Base-by-base conservation (phyloP, 306 rosid species). In the Lathyrus sativus region DNA sequence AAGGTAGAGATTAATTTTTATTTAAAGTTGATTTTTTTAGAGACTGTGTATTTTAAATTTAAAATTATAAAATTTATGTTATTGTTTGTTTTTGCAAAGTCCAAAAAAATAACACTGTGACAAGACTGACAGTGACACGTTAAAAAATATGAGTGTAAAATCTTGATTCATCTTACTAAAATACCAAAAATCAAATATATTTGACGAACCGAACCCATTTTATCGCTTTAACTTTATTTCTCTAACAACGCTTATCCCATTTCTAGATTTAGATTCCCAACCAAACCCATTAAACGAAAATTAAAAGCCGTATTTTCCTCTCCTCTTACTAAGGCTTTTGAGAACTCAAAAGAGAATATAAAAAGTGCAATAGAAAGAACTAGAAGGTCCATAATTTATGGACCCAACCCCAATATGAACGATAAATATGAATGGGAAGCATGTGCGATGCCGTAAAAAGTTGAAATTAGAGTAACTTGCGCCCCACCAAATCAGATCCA, bases 391-490 rank as follows among this genome's bases (percentile, higher is more conserved):
- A 22, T 54, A 12, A 22, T 24, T 2, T 8, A 41, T 39, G 74
- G 61, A 70, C 4, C 57, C 49, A 42, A 41, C 38, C 1, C 39
- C 46, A 48, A 37, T 49, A 65, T 60, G 65, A 59, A 53, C 10
- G 4, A 58, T 58, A 50, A 60, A 58, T 17, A 63, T 7, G 63
- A 3, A 0, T 33, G 29, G 24, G 57, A 46, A 44, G 74, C 82
- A 85, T 28, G 82, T 64, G 86, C 53, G 61, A 53, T 77, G 80
- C 73, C 87, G 83, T 79, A 79, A 26, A 62, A 82, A 71, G 82
- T 76, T 31, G 50, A 65, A 73, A 73, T 41, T 67, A 26, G 78
- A 71, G 78, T 18, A 65, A 80, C 26, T 71, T 43, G 19, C 2
- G 44, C 66, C 77, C 80, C 83, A 83, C 88, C 76, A 73, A 80